Percentiles rank a stretch among this genome's conserved stretches.
These are phyloP conservation scores for Leccinum solheimii DNA, from an alignment of 1,284 basidiomycete species.

Conservation along the genomic window DNA sequence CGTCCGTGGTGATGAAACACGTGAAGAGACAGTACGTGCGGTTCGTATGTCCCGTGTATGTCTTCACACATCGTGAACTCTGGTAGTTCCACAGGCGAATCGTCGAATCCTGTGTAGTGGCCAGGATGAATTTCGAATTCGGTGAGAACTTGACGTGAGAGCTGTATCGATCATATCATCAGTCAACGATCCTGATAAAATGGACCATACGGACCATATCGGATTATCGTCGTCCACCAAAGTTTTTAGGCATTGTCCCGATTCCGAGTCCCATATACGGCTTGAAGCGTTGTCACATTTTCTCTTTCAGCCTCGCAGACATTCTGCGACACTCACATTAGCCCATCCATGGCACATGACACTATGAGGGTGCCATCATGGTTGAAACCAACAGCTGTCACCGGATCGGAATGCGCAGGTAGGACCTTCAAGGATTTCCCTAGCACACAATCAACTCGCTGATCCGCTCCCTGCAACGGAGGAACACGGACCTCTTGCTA, in stretches of 20 bases:
- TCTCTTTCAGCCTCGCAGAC: neutral
- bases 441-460: slow-evolving; percentile 26
- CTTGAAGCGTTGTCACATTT: slow-evolving; percentile 42
- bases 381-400: slow-evolving; percentile 92
- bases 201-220: slow-evolving; percentile 63
- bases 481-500: slow-evolving; percentile 67
- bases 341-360: slow-evolving; percentile 92
- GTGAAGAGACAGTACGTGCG: slow-evolving; percentile 74
- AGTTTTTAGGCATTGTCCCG: slow-evolving; percentile 96
- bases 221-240: slow-evolving; percentile 95
- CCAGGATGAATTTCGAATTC: slow-evolving; percentile 86
- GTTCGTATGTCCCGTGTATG: slow-evolving; percentile 83
- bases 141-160: slow-evolving; percentile 89
- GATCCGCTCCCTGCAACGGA: neutral
- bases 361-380: slow-evolving; percentile 93
- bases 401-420: slow-evolving; percentile 96
- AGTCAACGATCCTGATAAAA: neutral
- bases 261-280: slow-evolving; percentile 95
- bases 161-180: slow-evolving; percentile 40
- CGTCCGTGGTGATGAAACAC: slow-evolving; percentile 57
- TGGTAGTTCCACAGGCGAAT: slow-evolving; percentile 95
- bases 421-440: slow-evolving; percentile 79
- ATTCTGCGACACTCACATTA: slow-evolving; percentile 68
- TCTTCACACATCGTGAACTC: slow-evolving; percentile 90
- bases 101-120: slow-evolving; percentile 89